phyloP scores from a whole-genome alignment of 75 land plant genomes.

The Larix kaempferi region DNA sequence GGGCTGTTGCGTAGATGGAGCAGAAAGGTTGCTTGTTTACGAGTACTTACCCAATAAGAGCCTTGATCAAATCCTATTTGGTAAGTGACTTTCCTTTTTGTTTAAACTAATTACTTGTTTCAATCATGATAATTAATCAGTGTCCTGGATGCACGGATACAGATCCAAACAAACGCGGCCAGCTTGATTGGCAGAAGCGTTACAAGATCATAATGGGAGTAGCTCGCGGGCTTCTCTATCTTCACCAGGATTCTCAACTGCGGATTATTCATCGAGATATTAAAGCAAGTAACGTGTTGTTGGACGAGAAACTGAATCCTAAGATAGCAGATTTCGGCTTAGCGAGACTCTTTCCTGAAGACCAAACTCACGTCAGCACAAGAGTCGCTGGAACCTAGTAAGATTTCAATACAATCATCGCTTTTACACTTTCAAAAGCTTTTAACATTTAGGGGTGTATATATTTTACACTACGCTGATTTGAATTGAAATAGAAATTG shows the following conservation, averaged over 20 bases:
- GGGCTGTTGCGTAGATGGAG: constrained; percentile 13
- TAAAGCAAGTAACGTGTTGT: constrained; percentile 39
- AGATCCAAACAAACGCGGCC: not conserved
- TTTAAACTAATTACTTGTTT: no score
- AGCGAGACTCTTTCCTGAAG: constrained; percentile 22
- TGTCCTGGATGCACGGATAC: no score
- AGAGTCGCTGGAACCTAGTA: constrained; percentile 46
- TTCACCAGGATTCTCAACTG: constrained; percentile 41
- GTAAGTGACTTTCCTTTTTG: not conserved
- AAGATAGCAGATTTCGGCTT: constrained; percentile 58
- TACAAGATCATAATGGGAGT: constrained; percentile 37
- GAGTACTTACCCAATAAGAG: constrained; percentile 26
- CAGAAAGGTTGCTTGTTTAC: constrained; percentile 20
- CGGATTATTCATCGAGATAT: constrained; percentile 57
- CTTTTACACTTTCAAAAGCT: no score
- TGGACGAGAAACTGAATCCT: constrained; percentile 34
- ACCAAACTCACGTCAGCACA: constrained; percentile 42
- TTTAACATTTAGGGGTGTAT: no score
- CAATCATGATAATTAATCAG: no score
- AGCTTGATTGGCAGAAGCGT: constrained; percentile 39
- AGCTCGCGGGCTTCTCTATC: constrained; percentile 55
- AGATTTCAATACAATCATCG: not conserved
- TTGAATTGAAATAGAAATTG: no score
- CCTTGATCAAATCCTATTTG: constrained; percentile 8
- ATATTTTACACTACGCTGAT: no score